Base-by-base conservation (phyloP, 306 rosid genomes). In the Inga leiocalycina region DNA sequence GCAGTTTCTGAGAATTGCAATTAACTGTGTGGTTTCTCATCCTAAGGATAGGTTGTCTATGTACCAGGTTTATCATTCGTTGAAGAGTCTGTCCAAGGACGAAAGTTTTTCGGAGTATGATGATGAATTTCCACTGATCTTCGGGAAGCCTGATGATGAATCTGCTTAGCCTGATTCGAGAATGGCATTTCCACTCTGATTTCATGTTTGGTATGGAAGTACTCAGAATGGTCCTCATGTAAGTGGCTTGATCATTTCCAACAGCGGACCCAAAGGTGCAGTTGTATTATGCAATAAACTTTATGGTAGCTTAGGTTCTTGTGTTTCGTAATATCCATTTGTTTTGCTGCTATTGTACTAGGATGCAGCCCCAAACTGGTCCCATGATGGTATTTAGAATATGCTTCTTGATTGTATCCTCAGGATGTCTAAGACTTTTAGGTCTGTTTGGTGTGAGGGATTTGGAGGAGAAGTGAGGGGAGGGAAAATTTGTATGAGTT, bases 1-100 rank as follows among this genome's bases (percentile, higher is more conserved):
- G 74, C 94, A 94, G 91, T 85, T 92, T 76, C 84, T 96, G 84
- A 96, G 88, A 79, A 82, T 94, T 32, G 98, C 98, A 6, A 70
- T 71, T 34, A 87, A 81, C 68, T 96, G 97, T 67, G 92, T 94
- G 65, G 85, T 89, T 83, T 80, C 94, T 80, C 89, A 92, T 52
- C 92, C 99, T 30, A 91, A 86, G 77, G 97, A 94, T 68, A 91
- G 99, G 91, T 89, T 88, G 93, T 94, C 99, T 3, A 92, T 96
- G 98, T 94, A 89, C 88, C 97, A 94, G 85, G 97, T 90, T 87
- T 94, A 96, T 89, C 89, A 92, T 52, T 83, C 94, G 2, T 75
- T 96, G 85, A 96, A 89, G 89, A 73, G 79, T 30, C 52, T 92
- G 84, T 85, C 85, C 49, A 86, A 74, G 79, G 93, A 90, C 71